Evolutionary conservation across 2,329 filamentous ascomycete genomes (phyloP).

Genomic region (Colletotrichum lentis): DNA sequence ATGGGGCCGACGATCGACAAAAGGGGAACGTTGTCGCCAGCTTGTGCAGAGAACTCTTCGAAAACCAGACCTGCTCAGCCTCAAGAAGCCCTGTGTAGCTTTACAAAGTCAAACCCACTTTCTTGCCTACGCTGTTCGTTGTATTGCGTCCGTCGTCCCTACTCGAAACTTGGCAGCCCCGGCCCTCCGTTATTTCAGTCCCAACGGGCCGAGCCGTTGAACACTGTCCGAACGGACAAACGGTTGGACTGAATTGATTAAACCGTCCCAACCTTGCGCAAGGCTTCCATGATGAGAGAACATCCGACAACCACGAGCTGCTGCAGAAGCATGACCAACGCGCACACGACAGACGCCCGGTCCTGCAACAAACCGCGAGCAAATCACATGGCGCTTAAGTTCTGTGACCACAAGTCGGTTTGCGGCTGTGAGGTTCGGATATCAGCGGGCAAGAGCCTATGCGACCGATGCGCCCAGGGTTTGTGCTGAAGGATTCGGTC

Average conservation of each 20-base stretch:
- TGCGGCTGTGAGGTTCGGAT: conserved; percentile 38
- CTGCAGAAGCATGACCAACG: conserved; percentile 19
- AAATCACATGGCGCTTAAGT: conserved; percentile 38
- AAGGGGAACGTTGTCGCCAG: conserved; percentile 20
- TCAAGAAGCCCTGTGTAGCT: conserved; percentile 19
- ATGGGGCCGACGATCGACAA: conserved; percentile 31
- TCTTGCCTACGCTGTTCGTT: background rate
- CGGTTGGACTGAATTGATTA: conserved; percentile 11
- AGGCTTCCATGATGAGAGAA: conserved; percentile 6
- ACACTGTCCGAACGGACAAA: conserved; percentile 30
- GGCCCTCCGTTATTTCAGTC: conserved; percentile 30
- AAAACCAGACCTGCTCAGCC: conserved; percentile 12
- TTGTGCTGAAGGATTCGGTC: conserved; percentile 17
- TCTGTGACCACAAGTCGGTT: conserved; percentile 38
- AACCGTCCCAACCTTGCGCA: conserved; percentile 11
- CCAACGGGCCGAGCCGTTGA: conserved; percentile 36
- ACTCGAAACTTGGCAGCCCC: conserved; percentile 33
- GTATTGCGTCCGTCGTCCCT: conserved; percentile 1
- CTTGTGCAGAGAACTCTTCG: conserved; percentile 11
- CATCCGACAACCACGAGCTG: conserved; percentile 15
- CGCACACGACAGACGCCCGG: conserved; percentile 3
- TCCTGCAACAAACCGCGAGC: conserved; percentile 17
- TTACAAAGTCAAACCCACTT: conserved; percentile 10
- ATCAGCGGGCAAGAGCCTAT: conserved; percentile 38
- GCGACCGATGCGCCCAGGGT: conserved; percentile 34